Base-by-base conservation (phyloP, 768 basidiomycete species). In the Boletus rubescentipes region DNA sequence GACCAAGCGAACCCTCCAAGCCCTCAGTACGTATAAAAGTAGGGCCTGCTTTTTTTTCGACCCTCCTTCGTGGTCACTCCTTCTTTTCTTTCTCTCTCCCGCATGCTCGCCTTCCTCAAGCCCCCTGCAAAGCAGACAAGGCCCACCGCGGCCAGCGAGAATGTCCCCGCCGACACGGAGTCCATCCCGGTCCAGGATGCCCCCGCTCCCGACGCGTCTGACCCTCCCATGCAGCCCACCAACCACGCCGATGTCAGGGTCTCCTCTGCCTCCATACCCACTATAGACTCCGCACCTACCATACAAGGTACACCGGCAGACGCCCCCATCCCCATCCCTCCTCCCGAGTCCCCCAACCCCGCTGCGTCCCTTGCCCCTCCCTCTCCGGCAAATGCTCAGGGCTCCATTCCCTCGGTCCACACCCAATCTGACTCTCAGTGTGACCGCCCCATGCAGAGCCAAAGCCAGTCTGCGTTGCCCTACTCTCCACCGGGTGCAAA, bases 51-150 rank as follows among this genome's bases (percentile, higher is more conserved):
- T 55, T 51, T 55, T 51, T 26, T 46, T 40, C 53, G 37, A 46
- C 51, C 48, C 42, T 50, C 44, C n/a, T 12, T 62, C 15, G 30
- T 42, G 14, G 31, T 23, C 39, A 2, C 43, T 49, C 31, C 46
- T 39, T 47, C 29, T 29, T 23, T 39, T 45, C 26, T 32, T 32
- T 29, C 38, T 35, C 21, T 34, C 41, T 38, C 39, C 32, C 40
- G 9, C 47, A 69, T 69, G 67, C 45, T 71, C 26, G n/a, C 59
- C 40, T 63, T 69, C 54, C 49, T 69, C 57, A 71, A 59, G 55
- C 32, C 62, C 15, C 16, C 47, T 12, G 7, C 57, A 10, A 61
- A 57, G 55, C 59, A 63, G 40, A 42, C 46, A 38, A 49, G 11
- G 46, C 34, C 52, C 12, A 12, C 34, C 18, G 15, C 12, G 44